Evolutionary conservation across 805 yeast species (phyloP), one percentile per base, ranked within the genome.

Genomic region (Kluyveromyces siamensis): DNA sequence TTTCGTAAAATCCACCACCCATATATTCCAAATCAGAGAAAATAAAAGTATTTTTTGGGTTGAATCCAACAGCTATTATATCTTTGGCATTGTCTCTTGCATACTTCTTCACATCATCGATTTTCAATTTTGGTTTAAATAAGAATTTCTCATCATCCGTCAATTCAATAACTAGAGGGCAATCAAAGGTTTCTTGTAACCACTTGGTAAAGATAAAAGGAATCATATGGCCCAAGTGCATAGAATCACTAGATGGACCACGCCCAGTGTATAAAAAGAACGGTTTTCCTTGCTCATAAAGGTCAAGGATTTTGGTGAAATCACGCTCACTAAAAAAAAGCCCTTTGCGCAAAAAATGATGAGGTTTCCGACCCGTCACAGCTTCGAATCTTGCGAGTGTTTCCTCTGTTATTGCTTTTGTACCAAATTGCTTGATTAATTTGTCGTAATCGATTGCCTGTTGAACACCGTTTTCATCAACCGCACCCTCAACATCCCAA

Each of bases 401-500:
- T 52, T 85, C 96, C 43, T 72, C 68, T 9, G 79, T 72, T 57
- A 93, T 82, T 45, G 75, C 71, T 52, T 72, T 80, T 37, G 98
- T 89, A 58, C 99, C 99, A 60, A 93, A 93, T 63, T 86, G 87
- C 54, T 73, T 73, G 59, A 88, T 85, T 56, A 93, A 74, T 69
- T 88, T 88, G 50, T 87, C 91, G 65, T 93, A 93, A 71, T 93
- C 96, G 57, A 93, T 90, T 27, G 81, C 89, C 66, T 85, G 90
- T n/a, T 85, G 79, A 58, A 83, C 74, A 48, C 99, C 99, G 49
- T 62, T 50, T 59, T 90, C 95, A 50, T 88, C 96, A 43, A 91
- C 95, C 2, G 97, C 98, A 50, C 98, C 99, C 68, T 87, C 96
- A 30, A 93, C 99, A 66, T 93, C 99, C 99, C 99, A 93, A 44